Percentiles rank a stretch among this genome's conserved stretches.
Evolutionary conservation across 371 early-diverging fungal genomes (phyloP).

Genomic region (Basidiobolus heterosporus): DNA sequence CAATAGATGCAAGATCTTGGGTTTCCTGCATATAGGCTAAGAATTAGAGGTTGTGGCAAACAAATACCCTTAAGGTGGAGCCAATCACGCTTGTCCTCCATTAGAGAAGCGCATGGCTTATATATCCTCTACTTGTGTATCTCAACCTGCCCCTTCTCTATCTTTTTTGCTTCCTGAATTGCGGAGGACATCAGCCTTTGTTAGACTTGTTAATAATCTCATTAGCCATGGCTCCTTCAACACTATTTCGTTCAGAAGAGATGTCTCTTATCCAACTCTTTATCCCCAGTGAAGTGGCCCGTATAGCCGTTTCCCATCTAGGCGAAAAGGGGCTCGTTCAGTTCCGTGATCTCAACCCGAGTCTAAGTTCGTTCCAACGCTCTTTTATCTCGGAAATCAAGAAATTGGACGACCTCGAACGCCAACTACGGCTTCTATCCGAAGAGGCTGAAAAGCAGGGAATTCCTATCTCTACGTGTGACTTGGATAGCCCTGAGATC

Average conservation of each 20-base stretch:
- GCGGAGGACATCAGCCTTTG: no score
- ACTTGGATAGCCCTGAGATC: conserved; percentile 15
- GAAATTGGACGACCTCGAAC: conserved; percentile 83
- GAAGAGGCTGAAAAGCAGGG: conserved; percentile 59
- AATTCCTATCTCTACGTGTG: conserved; percentile 32
- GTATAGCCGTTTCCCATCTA: conserved; percentile 79
- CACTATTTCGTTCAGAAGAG: conserved; percentile 86
- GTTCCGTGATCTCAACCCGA: conserved; percentile 90
- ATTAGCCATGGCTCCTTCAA: neutral
- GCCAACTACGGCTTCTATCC: conserved; percentile 70
- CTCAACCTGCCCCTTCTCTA: no score
- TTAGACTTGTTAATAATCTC: no score
- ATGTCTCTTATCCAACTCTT: conserved; percentile 93
- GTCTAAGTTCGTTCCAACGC: conserved; percentile 90
- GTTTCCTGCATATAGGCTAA: no score
- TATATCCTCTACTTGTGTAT: no score
- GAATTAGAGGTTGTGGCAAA: no score
- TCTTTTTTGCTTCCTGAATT: no score
- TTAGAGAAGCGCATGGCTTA: no score
- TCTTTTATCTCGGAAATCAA: conserved; percentile 83
- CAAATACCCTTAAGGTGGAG: no score
- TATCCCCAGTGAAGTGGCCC: conserved; percentile 88
- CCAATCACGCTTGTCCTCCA: no score
- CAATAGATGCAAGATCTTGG: no score
- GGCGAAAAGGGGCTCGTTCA: conserved; percentile 88